Evolutionary conservation across 371 early-diverging fungal species (phyloP), one percentile per base, ranked within the genome.

Genomic region (Mucor lusitanicus): DNA sequence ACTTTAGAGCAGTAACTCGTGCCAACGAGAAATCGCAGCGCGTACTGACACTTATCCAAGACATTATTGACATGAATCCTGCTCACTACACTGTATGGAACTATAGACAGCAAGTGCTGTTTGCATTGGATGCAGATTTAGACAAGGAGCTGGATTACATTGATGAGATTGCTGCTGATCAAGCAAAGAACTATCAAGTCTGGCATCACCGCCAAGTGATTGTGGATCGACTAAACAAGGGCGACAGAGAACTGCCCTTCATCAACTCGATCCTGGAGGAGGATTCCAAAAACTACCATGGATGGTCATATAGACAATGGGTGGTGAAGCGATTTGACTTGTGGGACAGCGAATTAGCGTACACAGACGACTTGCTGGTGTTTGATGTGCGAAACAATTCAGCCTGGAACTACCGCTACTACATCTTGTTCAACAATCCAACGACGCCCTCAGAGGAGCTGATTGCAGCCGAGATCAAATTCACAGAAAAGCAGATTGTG

Each of bases 251-350:
- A 72, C 65, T 93, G 37, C 76, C 75, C 3, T 95, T 94, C 63
- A 81, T 95, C 44, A 87, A 89, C 44, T 42, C 62, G 3, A 83
- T 93, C 21, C 70, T 98, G 30, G 88, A 83, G 37, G 84, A 85
- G 9, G 99, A 98, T 65, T 84, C 94, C n/a, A 99, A 99, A 73
- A 99, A 99, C 74, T 97, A 97, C 75, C 99, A 99, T 78, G 95
- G 95, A 3, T 99, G 99, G 99, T 84, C 92, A 0, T 97, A 74
- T 67, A 90, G 97, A 50, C 98, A 99, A 75, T 97, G 97, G 95
- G 84, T 98, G 19, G 85, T 97, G 12, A 74, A 71, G 21, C 73
- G 79, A 13, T 96, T 94, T 71, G 73, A 81, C n/a, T 73, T 92
- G 50, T 98, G 94, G 94, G 83, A 87, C 21, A 76, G 79, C 23